Evolutionary conservation across 495 filamentous ascomycete genomes (phyloP), one percentile per base, ranked within the genome.

Genomic region (Xylaria scruposa): DNA sequence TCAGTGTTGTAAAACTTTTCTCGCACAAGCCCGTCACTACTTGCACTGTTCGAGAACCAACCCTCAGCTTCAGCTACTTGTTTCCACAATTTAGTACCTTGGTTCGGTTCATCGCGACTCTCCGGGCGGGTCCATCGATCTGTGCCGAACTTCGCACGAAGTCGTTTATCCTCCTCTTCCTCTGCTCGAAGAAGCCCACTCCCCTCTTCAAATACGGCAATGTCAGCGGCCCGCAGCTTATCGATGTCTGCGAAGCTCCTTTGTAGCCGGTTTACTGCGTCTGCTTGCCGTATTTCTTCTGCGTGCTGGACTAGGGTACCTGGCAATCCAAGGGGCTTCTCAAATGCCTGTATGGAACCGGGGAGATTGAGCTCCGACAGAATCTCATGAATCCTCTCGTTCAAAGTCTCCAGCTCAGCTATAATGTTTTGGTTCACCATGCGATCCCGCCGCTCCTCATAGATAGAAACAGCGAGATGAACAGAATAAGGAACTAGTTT

Each of bases 401-500:
- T 97, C 79, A 98, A 84, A 5, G 84, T 89, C 77, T 97, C 95
- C 38, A 99, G 81, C 77, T 97, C 93, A 17, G 90, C 90, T 71
- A 98, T 91, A 40, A 98, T 92, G 24, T 88, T 89, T 71, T 91
- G 91, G 80, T 97, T 97, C 67, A 99, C 88, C 40, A 97, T 83
- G 44, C 95, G 88, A 78, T 99, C 95, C 47, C 95, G 87, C 54
- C 95, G 89, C 79, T 98, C 94, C 42, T 93, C 95, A 77, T 99
- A 99, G 17, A 98, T 97, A 66, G 93, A 97, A 7, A 96, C 92
- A 26, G 96, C 96, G 53, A 98, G 86, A 76, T 98, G 96, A 5
- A 98, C 96, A 3, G 95, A 93, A 79, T 97, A 98, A 9, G 96
- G 96, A 1, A 99, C 96, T 21, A 99, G 86, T 77, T 95, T 97